These are phyloP conservation scores for Cyberlindnera amylophila DNA, from an alignment of 805 yeast genomes.

Conservation along the genomic window DNA sequence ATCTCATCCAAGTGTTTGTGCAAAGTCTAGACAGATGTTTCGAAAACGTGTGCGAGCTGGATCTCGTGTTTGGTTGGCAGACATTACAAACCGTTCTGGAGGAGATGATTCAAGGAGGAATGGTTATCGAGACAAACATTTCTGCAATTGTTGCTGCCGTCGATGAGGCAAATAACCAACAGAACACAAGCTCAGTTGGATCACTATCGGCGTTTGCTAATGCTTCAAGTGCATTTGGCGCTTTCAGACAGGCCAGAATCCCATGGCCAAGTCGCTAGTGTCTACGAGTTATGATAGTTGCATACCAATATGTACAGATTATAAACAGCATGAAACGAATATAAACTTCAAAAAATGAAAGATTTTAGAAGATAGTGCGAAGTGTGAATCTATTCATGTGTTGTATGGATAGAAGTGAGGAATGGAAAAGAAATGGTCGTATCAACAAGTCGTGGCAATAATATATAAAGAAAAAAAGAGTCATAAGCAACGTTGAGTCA, in stretches of 20 bases:
- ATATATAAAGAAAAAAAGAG: neutral
- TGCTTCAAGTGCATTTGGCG: slow-evolving; percentile 27
- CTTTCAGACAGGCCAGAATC: slow-evolving; percentile 27
- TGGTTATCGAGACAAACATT: slow-evolving; percentile 94
- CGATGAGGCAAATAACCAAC: slow-evolving; percentile 50
- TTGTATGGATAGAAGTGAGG: too few species aligned
- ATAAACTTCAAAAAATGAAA: too few species aligned
- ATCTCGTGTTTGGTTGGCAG: slow-evolving; percentile 98
- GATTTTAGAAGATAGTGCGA: too few species aligned
- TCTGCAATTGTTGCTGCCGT: slow-evolving; percentile 76
- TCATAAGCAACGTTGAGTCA: neutral
- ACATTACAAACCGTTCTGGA: slow-evolving; percentile 85
- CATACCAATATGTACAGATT: neutral
- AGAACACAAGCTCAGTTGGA: slow-evolving; percentile 3
- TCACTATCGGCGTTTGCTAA: slow-evolving; percentile 26
- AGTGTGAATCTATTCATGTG: too few species aligned
- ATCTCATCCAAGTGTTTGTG: slow-evolving; percentile 93
- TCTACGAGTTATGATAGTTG: neutral
- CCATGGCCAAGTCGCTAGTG: slow-evolving; percentile 24
- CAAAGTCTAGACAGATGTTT: slow-evolving; percentile 92
- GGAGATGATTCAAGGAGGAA: slow-evolving; percentile 94
- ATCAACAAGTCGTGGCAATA: neutral
- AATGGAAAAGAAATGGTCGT: neutral
- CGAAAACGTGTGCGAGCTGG: slow-evolving; percentile 91
- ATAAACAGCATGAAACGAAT: neutral